These are phyloP conservation scores for Pelargonium fulgidum DNA, from an alignment of 441 rosid genomes.

Conservation along the genomic window DNA sequence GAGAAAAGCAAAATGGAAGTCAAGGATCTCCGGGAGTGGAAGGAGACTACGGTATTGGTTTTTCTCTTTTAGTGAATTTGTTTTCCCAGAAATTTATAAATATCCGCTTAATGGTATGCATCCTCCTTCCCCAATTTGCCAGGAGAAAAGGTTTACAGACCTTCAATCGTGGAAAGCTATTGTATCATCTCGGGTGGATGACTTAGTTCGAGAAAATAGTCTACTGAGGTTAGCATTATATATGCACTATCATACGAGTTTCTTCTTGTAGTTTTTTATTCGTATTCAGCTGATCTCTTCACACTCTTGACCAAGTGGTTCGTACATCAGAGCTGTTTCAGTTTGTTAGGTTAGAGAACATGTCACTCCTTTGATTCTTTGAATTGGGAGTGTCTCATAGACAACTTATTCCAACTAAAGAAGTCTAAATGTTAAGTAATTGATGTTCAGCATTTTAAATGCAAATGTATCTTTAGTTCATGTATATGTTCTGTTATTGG, in stretches of 20 bases:
- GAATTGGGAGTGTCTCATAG: too few relatives aligned
- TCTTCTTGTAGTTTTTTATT: too few relatives aligned
- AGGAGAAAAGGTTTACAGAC: constrained; percentile 50
- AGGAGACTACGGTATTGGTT: constrained; percentile 42
- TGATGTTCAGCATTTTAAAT: too few relatives aligned
- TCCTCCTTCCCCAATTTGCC: constrained; percentile 24
- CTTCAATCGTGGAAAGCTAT: constrained; percentile 52
- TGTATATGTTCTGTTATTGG: not conserved
- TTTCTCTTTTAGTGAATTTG: constrained; percentile 7
- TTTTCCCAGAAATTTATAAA: not conserved
- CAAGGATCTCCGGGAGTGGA: constrained; percentile 32
- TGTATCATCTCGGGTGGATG: constrained; percentile 43
- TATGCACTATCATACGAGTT: too few relatives aligned
- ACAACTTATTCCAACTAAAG: too few relatives aligned
- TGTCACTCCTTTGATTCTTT: too few relatives aligned
- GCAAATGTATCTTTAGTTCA: too few relatives aligned
- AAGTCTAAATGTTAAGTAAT: too few relatives aligned
- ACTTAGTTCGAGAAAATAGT: constrained; percentile 33
- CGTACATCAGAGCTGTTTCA: too few relatives aligned
- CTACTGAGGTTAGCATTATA: constrained; percentile 43
- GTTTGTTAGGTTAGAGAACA: too few relatives aligned
- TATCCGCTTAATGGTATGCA: not conserved
- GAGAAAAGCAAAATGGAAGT: constrained; percentile 46
- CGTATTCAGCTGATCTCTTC: too few relatives aligned
- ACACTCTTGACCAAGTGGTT: too few relatives aligned